These are phyloP conservation scores for Chrysanthemum makinoi DNA, from an alignment of 129 eudicot genomes.

Conservation along the genomic window DNA sequence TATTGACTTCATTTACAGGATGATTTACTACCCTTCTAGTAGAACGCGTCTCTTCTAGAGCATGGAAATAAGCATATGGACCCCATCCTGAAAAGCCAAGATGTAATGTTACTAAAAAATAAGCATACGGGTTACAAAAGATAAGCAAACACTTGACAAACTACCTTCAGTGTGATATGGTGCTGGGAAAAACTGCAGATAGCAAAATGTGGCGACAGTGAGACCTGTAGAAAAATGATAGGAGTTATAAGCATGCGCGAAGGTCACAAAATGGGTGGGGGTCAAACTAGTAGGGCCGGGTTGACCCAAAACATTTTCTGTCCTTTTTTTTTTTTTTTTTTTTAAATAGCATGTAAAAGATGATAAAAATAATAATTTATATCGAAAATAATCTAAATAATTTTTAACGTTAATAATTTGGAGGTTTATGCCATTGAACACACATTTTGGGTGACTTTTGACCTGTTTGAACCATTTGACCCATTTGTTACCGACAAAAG, in stretches of 20 bases:
- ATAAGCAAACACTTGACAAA: not conserved
- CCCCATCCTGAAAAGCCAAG: conserved; percentile 61
- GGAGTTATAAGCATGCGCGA: not conserved
- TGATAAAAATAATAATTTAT: not conserved
- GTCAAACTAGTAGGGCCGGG: not conserved
- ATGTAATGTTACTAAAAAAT: not conserved
- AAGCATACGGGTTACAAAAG: not conserved
- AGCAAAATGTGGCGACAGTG: conserved; percentile 61
- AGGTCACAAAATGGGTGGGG: not conserved
- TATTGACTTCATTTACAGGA: conserved; percentile 20
- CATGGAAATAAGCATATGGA: conserved; percentile 76
- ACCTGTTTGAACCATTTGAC: not conserved
- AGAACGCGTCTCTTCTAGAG: conserved; percentile 51
- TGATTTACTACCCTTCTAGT: conserved; percentile 22
- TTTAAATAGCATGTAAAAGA: not conserved
- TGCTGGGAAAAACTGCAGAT: conserved; percentile 80
- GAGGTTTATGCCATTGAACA: not conserved
- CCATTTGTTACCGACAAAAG: too few species aligned
- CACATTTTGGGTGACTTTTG: not conserved
- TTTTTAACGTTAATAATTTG: not conserved
- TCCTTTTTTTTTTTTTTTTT: not conserved
- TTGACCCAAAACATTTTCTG: not conserved
- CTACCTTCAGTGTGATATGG: conserved; percentile 68
- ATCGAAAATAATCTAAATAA: not conserved
- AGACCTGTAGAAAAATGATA: conserved; percentile 40